These are phyloP conservation scores for Monoraphidium neglectum DNA, from an alignment of 139 green algal species.

Conservation along the genomic window DNA sequence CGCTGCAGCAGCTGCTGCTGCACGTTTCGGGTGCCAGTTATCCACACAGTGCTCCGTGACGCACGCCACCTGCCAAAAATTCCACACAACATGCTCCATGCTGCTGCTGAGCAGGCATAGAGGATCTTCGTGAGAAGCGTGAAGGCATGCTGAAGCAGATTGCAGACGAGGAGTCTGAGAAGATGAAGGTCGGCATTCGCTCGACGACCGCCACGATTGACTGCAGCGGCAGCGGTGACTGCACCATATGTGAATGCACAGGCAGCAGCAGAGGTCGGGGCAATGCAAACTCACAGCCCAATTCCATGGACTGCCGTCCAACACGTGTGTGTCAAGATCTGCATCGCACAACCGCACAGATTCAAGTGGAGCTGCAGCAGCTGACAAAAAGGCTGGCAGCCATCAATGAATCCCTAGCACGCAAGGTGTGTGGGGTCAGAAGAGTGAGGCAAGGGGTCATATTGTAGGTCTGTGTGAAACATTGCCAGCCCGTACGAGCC, in stretches of 20 bases:
- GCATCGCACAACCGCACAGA: constrained; percentile 24
- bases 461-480: too few relatives aligned
- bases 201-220: too few relatives aligned
- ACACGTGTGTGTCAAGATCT: constrained; percentile 55
- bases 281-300: constrained; percentile 9
- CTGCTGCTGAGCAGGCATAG: constrained; percentile 53
- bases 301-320: too few relatives aligned
- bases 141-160: constrained; percentile 58
- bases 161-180: constrained; percentile 64
- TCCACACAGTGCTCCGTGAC: too few relatives aligned
- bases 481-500: too few relatives aligned
- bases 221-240: constrained; percentile 51
- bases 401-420: constrained; percentile 26
- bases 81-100: too few relatives aligned
- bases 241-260: too few relatives aligned
- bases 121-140: constrained; percentile 74
- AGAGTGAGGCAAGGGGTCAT: too few relatives aligned
- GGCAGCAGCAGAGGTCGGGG: too few relatives aligned
- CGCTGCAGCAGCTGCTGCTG: not conserved
- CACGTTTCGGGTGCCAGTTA: not conserved
- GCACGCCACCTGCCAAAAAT: too few relatives aligned
- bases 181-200: constrained; percentile 42
- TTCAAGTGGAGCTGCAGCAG: constrained; percentile 17
- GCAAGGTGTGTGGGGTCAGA: constrained; percentile 16
- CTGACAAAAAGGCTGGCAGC: constrained; percentile 23